phyloP scores from a whole-genome alignment of 2,329 filamentous ascomycete species.

The Fusarium keratoplasticum region DNA sequence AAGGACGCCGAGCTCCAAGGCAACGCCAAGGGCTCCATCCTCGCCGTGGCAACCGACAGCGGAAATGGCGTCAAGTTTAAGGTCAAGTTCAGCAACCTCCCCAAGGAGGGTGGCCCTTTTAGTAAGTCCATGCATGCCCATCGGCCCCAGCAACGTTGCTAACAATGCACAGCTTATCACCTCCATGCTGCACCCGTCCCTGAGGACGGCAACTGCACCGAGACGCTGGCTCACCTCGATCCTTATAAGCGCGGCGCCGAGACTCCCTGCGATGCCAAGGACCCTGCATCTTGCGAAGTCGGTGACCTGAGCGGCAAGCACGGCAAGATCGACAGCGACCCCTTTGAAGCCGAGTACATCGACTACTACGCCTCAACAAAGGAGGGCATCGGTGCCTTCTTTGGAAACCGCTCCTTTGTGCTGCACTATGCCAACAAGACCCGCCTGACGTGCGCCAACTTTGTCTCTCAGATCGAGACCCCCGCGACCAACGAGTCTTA shows the following conservation, averaged over 20 bases:
- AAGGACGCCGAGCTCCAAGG: slow-evolving; percentile 59
- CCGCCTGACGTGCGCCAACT: slow-evolving; percentile 74
- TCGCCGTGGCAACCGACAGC: slow-evolving; percentile 57
- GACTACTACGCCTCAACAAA: slow-evolving; percentile 70
- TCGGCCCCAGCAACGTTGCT: slow-evolving; percentile 10
- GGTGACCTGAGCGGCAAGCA: slow-evolving; percentile 83
- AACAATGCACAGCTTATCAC: slow-evolving; percentile 70
- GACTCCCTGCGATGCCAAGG: slow-evolving; percentile 67
- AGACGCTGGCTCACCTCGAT: slow-evolving; percentile 76
- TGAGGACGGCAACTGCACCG: slow-evolving; percentile 76
- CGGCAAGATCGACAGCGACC: slow-evolving; percentile 66
- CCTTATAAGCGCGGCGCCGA: slow-evolving; percentile 74
- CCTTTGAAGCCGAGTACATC: slow-evolving; percentile 62
- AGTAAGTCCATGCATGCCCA: slow-evolving; percentile 55
- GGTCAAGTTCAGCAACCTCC: slow-evolving; percentile 69
- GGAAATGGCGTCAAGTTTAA: slow-evolving; percentile 67
- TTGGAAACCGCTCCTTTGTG: slow-evolving; percentile 74
- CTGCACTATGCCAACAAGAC: slow-evolving; percentile 74
- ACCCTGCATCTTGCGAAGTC: slow-evolving; percentile 76
- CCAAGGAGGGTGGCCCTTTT: slow-evolving; percentile 68
- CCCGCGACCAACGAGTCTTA: slow-evolving; percentile 27
- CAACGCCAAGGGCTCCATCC: slow-evolving; percentile 66
- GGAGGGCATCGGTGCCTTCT: slow-evolving; percentile 64
- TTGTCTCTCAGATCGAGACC: slow-evolving; percentile 48
- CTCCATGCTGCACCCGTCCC: slow-evolving; percentile 75